Conservation (phyloP, 1,284 basidiomycete species). For the Austroboletus novae-zelandiae region DNA sequence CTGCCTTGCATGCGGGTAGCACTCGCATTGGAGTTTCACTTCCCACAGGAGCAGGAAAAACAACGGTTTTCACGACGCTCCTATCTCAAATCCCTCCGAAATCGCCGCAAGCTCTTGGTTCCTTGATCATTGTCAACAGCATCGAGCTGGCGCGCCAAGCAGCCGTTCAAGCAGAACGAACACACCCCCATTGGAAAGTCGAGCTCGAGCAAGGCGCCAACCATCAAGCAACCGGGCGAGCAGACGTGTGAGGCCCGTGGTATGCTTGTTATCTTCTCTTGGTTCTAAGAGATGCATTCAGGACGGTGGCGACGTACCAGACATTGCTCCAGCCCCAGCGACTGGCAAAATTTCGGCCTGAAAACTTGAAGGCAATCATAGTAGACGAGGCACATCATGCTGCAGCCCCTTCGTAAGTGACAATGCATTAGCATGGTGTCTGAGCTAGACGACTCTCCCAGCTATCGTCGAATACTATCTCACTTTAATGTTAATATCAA, state of each 20-base stretch:
- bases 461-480: slow-evolving; percentile 77
- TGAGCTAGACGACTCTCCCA: slow-evolving; percentile 27
- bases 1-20: slow-evolving; percentile 60
- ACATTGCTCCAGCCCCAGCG: slow-evolving; percentile 71
- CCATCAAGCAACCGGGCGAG: slow-evolving; percentile 73
- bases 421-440: slow-evolving; percentile 1
- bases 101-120: slow-evolving; percentile 46
- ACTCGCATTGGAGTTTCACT: slow-evolving; percentile 90
- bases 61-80: slow-evolving; percentile 85
- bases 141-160: slow-evolving; percentile 89
- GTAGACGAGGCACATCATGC: slow-evolving; percentile 97
- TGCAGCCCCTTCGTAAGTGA: slow-evolving; percentile 78
- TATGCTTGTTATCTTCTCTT: background rate
- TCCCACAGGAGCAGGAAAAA: slow-evolving; percentile 93
- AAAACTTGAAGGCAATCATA: slow-evolving; percentile 76
- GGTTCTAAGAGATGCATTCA: slow-evolving; percentile 29
- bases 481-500: slow-evolving; percentile 68
- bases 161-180: slow-evolving; percentile 63
- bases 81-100: slow-evolving; percentile 59
- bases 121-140: slow-evolving; percentile 85
- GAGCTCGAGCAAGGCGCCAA: slow-evolving; percentile 90
- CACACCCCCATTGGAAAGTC: slow-evolving; percentile 76
- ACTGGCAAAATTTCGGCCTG: slow-evolving; percentile 79
- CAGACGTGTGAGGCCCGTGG: slow-evolving; percentile 70
- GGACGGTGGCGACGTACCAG: slow-evolving; percentile 92